These are phyloP conservation scores for Retiboletus flavoniger DNA, from an alignment of 1,284 basidiomycete genomes.

Conservation along the genomic window DNA sequence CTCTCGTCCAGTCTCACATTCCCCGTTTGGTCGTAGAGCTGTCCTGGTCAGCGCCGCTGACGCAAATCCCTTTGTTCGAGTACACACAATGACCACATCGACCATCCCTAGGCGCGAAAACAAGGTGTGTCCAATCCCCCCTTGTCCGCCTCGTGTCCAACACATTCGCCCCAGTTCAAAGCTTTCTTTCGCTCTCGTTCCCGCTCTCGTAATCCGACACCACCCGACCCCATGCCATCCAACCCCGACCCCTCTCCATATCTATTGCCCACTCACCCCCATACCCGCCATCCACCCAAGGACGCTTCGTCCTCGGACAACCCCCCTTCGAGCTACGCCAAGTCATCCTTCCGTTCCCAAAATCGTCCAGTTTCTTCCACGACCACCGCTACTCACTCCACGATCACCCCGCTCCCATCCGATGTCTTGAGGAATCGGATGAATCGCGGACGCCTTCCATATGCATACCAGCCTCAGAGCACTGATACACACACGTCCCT, in stretches of 20 bases:
- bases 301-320: conserved; percentile 8
- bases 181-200: conserved; percentile 55
- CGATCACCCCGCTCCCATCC: conserved; percentile 53
- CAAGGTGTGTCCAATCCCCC: conserved; percentile 36
- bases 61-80: too few species aligned
- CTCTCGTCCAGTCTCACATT: background rate
- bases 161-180: conserved; percentile 40
- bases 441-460: conserved; percentile 17
- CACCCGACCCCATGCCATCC: conserved; percentile 17
- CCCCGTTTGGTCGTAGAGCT: too few species aligned
- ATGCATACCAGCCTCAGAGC: conserved; percentile 13
- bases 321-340: conserved; percentile 32
- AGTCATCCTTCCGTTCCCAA: conserved; percentile 49
- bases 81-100: conserved; percentile 10
- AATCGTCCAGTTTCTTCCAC: conserved; percentile 65
- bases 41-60: too few species aligned
- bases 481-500: conserved; percentile 12
- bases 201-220: conserved; percentile 37
- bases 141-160: background rate
- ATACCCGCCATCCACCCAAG: conserved; percentile 18
- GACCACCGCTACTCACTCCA: conserved; percentile 57
- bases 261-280: conserved; percentile 13
- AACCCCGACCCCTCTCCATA: conserved; percentile 27
- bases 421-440: conserved; percentile 33
- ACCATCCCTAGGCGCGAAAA: conserved; percentile 21